Conservation (phyloP, 495 filamentous ascomycete species). For the Tuber melanosporum region DNA sequence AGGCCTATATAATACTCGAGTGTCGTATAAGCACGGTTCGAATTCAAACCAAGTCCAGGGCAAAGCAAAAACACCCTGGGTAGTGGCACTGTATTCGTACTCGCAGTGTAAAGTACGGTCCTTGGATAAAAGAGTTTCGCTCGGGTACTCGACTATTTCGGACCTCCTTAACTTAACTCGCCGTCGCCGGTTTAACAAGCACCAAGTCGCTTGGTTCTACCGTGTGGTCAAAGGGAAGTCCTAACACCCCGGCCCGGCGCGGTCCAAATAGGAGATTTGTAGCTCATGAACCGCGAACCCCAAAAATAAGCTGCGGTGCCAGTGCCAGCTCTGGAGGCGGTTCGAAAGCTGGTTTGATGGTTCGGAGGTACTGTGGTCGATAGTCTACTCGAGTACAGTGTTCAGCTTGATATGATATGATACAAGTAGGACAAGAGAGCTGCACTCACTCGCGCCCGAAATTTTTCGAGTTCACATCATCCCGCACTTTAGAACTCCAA, state of each 20-base stretch:
- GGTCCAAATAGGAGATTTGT: neutral
- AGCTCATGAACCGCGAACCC: neutral
- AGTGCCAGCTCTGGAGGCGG: neutral
- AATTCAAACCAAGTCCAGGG: neutral
- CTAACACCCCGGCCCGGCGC: neutral
- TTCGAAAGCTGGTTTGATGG: neutral
- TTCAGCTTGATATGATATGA: no score
- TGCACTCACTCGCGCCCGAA: no score
- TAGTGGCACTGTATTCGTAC: neutral
- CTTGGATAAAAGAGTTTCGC: neutral
- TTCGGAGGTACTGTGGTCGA: neutral
- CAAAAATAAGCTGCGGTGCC: neutral
- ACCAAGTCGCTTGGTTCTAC: neutral
- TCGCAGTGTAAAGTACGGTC: neutral
- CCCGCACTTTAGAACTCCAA: no score
- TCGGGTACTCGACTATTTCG: neutral
- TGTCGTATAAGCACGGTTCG: neutral
- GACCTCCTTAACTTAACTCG: neutral
- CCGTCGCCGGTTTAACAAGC: neutral
- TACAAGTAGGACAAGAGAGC: no score
- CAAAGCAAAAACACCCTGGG: neutral
- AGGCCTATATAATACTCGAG: constrained; percentile 5
- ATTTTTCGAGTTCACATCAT: no score
- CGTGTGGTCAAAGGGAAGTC: neutral
- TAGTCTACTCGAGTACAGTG: no score